A percentile compares a stretch with the other conserved stretches of the same genome.
Conservation (phyloP, 2,329 filamentous ascomycete species). For the Neonectria magnoliae region DNA sequence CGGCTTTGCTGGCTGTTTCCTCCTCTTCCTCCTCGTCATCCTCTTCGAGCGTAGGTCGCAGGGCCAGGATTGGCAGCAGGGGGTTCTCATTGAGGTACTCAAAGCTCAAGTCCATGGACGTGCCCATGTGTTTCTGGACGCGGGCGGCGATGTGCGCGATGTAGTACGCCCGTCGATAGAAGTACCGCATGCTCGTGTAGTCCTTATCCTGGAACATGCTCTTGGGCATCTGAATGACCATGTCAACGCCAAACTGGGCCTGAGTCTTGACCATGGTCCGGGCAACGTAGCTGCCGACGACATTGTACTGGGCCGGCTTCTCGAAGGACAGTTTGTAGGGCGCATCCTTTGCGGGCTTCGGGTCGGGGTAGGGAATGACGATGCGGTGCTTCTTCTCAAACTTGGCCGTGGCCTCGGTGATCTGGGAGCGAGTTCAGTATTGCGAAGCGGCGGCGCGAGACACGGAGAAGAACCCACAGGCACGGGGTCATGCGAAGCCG, state of each 20-base stretch:
- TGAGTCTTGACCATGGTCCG: conserved; percentile 77
- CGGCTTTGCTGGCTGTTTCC: conserved; percentile 28
- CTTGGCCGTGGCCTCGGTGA: conserved; percentile 73
- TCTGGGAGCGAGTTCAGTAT: conserved; percentile 55
- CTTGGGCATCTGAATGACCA: conserved; percentile 86
- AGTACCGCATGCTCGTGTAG: conserved; percentile 91
- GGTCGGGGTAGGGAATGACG: conserved; percentile 85
- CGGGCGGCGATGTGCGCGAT: conserved; percentile 81
- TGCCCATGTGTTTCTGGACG: conserved; percentile 67
- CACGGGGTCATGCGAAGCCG: conserved; percentile 59
- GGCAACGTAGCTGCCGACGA: conserved; percentile 86
- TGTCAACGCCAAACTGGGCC: conserved; percentile 72
- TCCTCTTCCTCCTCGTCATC: conserved; percentile 27
- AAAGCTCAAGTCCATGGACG: conserved; percentile 69
- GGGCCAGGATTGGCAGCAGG: conserved; percentile 74
- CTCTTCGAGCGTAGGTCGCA: conserved; percentile 49
- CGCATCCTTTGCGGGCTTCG: conserved; percentile 76
- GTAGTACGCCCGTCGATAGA: conserved; percentile 94
- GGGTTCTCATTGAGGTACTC: conserved; percentile 76
- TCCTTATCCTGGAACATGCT: conserved; percentile 92
- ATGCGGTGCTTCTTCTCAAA: conserved; percentile 75
- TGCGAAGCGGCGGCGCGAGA: not conserved
- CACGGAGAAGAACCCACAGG: conserved; percentile 54
- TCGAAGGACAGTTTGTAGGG: conserved; percentile 85
- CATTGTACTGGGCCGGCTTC: conserved; percentile 81